Conservation (phyloP, 352 stramenopile genomes). For the Pythium aquatile region DNA sequence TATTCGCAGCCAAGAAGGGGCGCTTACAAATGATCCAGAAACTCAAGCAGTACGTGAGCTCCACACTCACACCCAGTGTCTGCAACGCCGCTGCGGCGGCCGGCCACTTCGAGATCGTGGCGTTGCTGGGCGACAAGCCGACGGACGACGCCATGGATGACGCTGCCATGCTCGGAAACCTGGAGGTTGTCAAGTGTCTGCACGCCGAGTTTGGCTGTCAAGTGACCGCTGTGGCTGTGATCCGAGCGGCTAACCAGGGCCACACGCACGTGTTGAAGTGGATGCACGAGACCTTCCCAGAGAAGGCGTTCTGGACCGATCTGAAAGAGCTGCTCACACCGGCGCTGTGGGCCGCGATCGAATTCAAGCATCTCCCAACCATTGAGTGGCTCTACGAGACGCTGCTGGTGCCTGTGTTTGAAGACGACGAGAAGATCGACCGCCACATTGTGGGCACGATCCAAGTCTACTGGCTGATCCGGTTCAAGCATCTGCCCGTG, state of each 20-base stretch:
- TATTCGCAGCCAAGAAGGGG: constrained; percentile 23
- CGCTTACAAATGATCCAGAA: constrained; percentile 25
- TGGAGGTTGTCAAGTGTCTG: constrained; percentile 26
- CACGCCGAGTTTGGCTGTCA: background rate
- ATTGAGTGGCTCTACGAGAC: constrained; percentile 29
- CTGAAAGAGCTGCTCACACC: constrained; percentile 10
- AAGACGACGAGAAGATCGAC: background rate
- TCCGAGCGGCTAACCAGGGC: constrained; percentile 20
- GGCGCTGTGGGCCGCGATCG: constrained; percentile 15
- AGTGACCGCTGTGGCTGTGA: constrained; percentile 3
- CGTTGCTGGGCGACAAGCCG: constrained; percentile 19
- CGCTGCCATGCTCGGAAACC: constrained; percentile 27
- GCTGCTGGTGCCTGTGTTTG: constrained; percentile 4
- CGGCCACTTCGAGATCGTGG: constrained; percentile 24
- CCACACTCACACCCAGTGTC: background rate
- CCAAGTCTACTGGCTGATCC: constrained; percentile 14
- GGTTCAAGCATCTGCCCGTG: background rate
- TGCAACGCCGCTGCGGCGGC: constrained; percentile 16
- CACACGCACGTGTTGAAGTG: constrained; percentile 12
- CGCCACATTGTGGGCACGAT: constrained; percentile 6
- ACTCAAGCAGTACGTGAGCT: constrained; percentile 9
- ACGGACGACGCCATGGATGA: constrained; percentile 34
- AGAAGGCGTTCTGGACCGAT: constrained; percentile 27
- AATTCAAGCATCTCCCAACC: constrained; percentile 9
- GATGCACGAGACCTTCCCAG: constrained; percentile 4